phyloP scores from a whole-genome alignment of 805 yeast genomes.

The Yarrowia sp. region DNA sequence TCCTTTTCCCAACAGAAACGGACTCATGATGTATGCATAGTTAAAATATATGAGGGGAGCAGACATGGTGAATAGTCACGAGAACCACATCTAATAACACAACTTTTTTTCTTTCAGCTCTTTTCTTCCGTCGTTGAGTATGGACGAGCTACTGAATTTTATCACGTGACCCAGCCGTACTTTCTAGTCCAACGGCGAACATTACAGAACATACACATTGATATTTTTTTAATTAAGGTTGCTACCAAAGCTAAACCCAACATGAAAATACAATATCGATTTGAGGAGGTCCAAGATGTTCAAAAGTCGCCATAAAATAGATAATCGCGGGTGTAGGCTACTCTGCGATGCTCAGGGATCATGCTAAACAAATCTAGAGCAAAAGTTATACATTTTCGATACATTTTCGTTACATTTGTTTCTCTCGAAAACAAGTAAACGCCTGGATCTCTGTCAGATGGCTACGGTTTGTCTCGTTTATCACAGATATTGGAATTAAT shows the following conservation, averaged over 20 bases:
- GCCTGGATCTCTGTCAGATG: too few species aligned
- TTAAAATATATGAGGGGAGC: too few species aligned
- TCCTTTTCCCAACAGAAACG: too few species aligned
- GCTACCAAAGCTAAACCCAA: not conserved
- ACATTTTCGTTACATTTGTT: too few species aligned
- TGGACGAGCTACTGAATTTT: not conserved
- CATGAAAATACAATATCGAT: conserved; percentile 6
- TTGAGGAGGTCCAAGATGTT: not conserved
- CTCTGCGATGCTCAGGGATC: not conserved
- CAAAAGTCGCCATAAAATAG: conserved; percentile 6
- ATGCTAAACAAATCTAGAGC: not conserved
- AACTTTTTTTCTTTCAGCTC: not conserved
- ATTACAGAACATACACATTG: not conserved
- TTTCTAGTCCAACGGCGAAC: not conserved
- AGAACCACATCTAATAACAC: not conserved
- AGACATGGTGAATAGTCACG: too few species aligned
- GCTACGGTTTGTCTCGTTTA: not conserved
- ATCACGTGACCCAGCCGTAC: not conserved
- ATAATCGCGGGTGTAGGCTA: too few species aligned
- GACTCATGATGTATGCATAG: too few species aligned
- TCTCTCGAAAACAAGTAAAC: too few species aligned
- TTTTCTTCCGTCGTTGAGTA: not conserved
- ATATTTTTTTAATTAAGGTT: not conserved
- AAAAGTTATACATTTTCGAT: conserved; percentile 2
- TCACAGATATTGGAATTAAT: conserved; percentile 24